Evolutionary conservation across 495 filamentous ascomycete genomes (phyloP).

Genomic region (Penicillium paradoxum): DNA sequence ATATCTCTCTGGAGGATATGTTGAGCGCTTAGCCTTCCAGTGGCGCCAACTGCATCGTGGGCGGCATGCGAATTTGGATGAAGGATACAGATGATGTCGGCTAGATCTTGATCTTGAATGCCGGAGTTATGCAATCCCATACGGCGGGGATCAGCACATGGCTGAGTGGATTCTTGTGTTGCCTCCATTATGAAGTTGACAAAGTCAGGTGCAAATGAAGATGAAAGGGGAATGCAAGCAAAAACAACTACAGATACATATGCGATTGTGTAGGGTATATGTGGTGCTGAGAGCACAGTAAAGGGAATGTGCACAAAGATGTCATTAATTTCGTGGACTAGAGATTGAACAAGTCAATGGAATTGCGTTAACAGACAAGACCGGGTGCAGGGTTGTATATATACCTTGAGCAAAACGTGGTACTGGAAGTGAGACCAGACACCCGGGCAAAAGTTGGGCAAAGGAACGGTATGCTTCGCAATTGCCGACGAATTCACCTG

Average conservation of each 20-base stretch:
- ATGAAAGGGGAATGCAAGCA: constrained; percentile 11
- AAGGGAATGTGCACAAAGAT: constrained; percentile 19
- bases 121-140: constrained; percentile 71
- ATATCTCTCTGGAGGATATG: constrained; percentile 53
- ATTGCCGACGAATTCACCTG: constrained; percentile 1
- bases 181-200: constrained; percentile 35
- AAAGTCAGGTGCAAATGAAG: constrained; percentile 6
- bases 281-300: constrained; percentile 12
- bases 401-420: neutral
- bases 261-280: constrained; percentile 20
- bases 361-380: neutral
- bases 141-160: constrained; percentile 71
- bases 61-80: constrained; percentile 72
- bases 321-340: constrained; percentile 15
- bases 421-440: constrained; percentile 1
- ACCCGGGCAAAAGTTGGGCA: constrained; percentile 6
- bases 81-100: constrained; percentile 85
- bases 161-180: constrained; percentile 74
- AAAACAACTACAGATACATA: constrained; percentile 17
- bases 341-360: neutral
- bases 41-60: constrained; percentile 56
- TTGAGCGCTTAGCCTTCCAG: constrained; percentile 38
- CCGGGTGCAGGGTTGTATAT: neutral
- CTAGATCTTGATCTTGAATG: constrained; percentile 70
- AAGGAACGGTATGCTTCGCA: neutral